phyloP scores from a whole-genome alignment of 176 grass and related monocot genomes.

The maize (Zea mays) region Zm-B73-REFERENCE-NAM-5.0 NC_050096.1:271109001-271109500 shows the following conservation, averaged over 20 bases:
- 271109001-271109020: neutral
- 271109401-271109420: conserved; percentile 81
- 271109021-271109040: neutral
- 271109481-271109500: neutral
- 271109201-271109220: neutral
- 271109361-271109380: conserved; percentile 9
- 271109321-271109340: conserved; percentile 15
- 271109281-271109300: neutral
- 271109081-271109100: neutral
- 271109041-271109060: neutral
- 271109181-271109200: neutral
- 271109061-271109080: neutral
- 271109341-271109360: conserved; percentile 6
- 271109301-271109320: neutral
- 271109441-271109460: neutral
- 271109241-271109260: neutral
- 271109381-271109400: conserved; percentile 32
- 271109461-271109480: neutral
- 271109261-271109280: neutral
- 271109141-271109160: neutral
- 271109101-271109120: conserved; percentile 29
- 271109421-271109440: conserved; percentile 63
- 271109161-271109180: neutral
- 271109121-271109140: neutral
- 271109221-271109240: neutral